A percentile compares a stretch with the other conserved stretches of the same genome.
These are phyloP conservation scores for Aspergillus sclerotiicarbonarius DNA, from an alignment of 495 filamentous ascomycete genomes.

Conservation along the genomic window DNA sequence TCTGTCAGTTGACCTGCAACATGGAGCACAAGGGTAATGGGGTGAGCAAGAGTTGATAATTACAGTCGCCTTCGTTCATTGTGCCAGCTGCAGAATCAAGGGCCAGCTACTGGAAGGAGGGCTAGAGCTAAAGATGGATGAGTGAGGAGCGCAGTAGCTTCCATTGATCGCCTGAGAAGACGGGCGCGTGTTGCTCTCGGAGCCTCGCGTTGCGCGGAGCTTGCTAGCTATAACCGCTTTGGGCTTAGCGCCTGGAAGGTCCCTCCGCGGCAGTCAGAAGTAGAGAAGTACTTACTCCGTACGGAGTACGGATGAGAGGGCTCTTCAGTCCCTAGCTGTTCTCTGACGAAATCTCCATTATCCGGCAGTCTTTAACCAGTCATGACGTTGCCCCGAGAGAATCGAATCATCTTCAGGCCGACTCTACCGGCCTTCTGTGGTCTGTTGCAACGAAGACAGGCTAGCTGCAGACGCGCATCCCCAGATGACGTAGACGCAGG, in stretches of 20 bases:
- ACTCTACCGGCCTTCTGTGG: too few relatives aligned
- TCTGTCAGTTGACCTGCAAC: conserved; percentile 11
- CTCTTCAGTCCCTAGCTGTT: too few relatives aligned
- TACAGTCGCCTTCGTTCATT: conserved; percentile 56
- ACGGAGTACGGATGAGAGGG: background rate
- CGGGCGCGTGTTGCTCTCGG: conserved; percentile 13
- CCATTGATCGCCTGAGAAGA: conserved; percentile 6
- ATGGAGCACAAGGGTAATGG: background rate
- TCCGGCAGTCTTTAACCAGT: too few relatives aligned
- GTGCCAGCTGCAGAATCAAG: conserved; percentile 7
- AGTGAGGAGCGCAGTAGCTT: conserved; percentile 11
- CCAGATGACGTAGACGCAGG: too few relatives aligned
- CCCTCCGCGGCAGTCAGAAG: background rate
- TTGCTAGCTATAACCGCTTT: conserved; percentile 24
- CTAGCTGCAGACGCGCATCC: too few relatives aligned
- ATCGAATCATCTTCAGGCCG: too few relatives aligned
- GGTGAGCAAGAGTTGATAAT: conserved; percentile 10
- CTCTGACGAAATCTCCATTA: too few relatives aligned
- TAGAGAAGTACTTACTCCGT: background rate
- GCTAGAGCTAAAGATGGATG: conserved; percentile 2
- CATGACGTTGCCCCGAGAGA: too few relatives aligned
- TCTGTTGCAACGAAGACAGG: too few relatives aligned
- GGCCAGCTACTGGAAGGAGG: background rate
- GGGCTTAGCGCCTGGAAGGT: conserved; percentile 15
- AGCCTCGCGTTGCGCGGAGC: conserved; percentile 22